A percentile compares a stretch with the other conserved stretches of the same genome.
phyloP scores from a whole-genome alignment of 345 rosid genomes.

The Lepidium aucheri region DNA sequence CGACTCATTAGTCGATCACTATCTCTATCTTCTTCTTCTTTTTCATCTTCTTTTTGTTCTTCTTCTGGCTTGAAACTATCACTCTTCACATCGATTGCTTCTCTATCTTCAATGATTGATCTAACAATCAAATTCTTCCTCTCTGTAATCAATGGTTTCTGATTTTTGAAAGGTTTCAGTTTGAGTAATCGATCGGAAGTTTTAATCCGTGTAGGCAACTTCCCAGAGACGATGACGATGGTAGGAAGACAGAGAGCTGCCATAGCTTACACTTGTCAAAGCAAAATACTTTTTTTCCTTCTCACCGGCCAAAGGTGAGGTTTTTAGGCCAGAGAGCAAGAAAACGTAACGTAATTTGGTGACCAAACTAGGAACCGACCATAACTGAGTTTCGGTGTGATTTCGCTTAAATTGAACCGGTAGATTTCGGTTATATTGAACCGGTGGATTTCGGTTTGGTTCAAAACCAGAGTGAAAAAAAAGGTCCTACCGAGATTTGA shows the following conservation, averaged over 20 bases:
- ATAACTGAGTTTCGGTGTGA: too few species aligned
- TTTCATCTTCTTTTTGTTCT: slow-evolving; percentile 4
- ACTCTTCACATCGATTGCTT: slow-evolving; percentile 30
- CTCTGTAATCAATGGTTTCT: slow-evolving; percentile 3
- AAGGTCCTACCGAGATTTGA: slow-evolving; percentile 94
- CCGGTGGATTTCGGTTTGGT: not conserved
- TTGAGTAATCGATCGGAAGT: not conserved
- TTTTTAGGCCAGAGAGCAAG: not conserved
- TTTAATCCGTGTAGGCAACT: slow-evolving; percentile 6
- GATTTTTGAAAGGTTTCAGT: slow-evolving; percentile 1
- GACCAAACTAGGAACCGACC: not conserved
- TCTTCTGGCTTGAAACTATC: slow-evolving; percentile 11
- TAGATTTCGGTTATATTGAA: not conserved
- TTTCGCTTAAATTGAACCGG: too few species aligned
- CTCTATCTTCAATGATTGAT: slow-evolving; percentile 51
- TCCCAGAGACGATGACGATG: not conserved
- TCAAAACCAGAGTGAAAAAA: not conserved
- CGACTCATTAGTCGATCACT: slow-evolving; percentile 37
- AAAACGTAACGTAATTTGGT: not conserved
- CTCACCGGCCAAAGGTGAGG: slow-evolving; percentile 2
- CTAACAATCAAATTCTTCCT: slow-evolving; percentile 32
- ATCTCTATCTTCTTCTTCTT: slow-evolving; percentile 8
- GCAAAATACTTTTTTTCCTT: not conserved
- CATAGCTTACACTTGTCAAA: not conserved
- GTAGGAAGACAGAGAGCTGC: slow-evolving; percentile 10